Evolutionary conservation across 208 protist genomes (phyloP).

Genomic region (Trypanosoma platydactyli): DNA sequence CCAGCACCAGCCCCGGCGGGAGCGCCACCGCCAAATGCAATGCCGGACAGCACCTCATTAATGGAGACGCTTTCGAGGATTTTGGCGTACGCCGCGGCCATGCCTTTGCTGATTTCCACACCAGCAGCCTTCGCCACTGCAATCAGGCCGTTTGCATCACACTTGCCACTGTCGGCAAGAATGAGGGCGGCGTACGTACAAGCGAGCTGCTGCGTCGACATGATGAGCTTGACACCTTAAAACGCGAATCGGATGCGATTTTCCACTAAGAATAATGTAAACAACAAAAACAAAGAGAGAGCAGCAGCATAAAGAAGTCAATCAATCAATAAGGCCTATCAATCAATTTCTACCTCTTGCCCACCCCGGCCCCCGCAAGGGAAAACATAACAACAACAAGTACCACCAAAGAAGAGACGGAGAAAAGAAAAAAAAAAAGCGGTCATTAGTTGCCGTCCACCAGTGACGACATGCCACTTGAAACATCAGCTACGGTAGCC

Average conservation of each 20-base stretch:
- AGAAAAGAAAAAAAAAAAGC: too few species aligned
- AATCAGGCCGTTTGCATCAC: constrained; percentile 62
- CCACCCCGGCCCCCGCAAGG: too few species aligned
- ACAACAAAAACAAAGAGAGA: constrained; percentile 6
- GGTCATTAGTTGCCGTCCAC: too few species aligned
- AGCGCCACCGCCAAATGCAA: constrained; percentile 60
- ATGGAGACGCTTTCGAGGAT: constrained; percentile 62
- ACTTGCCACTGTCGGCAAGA: constrained; percentile 89
- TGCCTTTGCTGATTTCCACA: constrained; percentile 69
- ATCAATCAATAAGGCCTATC: too few species aligned
- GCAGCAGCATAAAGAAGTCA: background rate
- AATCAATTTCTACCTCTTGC: too few species aligned
- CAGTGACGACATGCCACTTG: too few species aligned
- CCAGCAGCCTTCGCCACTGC: constrained; percentile 79
- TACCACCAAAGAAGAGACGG: too few species aligned
- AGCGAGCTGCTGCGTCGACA: constrained; percentile 84
- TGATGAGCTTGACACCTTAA: constrained; percentile 1
- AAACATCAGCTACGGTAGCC: constrained; percentile 10
- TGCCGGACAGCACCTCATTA: constrained; percentile 59
- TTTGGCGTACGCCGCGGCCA: constrained; percentile 69
- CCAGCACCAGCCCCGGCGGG: constrained; percentile 45
- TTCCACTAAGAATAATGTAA: background rate
- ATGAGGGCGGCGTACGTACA: constrained; percentile 95
- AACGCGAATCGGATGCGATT: background rate
- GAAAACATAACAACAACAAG: too few species aligned